These are phyloP conservation scores for Aspergillus aculeatus DNA, from an alignment of 2,329 filamentous ascomycete genomes.

Conservation along the genomic window DNA sequence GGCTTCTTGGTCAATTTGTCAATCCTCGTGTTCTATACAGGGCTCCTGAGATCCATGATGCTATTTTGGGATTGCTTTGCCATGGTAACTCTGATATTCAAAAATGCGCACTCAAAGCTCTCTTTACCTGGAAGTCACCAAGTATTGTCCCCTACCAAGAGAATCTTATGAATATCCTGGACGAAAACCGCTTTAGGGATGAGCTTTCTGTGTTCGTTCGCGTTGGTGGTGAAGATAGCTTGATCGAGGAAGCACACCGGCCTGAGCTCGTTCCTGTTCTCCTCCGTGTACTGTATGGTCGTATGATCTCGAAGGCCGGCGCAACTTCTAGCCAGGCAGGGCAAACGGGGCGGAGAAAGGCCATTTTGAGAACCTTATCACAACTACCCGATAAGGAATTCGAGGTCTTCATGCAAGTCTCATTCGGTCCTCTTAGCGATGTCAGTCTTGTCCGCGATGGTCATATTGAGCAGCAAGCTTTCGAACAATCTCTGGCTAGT, in stretches of 20 bases:
- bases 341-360: conserved; percentile 73
- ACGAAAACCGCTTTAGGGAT: conserved; percentile 88
- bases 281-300: conserved; percentile 82
- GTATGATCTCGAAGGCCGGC: conserved; percentile 79
- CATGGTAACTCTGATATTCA: conserved; percentile 93
- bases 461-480: conserved; percentile 51
- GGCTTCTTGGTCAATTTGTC: conserved; percentile 76
- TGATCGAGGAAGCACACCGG: conserved; percentile 72
- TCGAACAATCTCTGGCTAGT: conserved; percentile 61
- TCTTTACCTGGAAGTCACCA: conserved; percentile 85
- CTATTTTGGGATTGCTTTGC: conserved; percentile 71
- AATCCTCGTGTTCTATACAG: conserved; percentile 85
- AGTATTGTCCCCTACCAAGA: conserved; percentile 77
- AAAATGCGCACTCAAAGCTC: conserved; percentile 75
- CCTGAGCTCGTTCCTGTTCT: conserved; percentile 77
- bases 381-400: conserved; percentile 73
- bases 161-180: conserved; percentile 79
- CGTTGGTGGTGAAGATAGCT: conserved; percentile 61
- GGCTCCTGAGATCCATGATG: conserved; percentile 70
- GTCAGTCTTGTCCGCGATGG: conserved; percentile 58
- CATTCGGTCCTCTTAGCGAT: conserved; percentile 67
- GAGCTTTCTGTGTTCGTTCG: conserved; percentile 88
- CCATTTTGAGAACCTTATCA: conserved; percentile 73
- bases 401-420: conserved; percentile 77
- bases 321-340: conserved; percentile 74